Evolutionary conservation across 1,284 basidiomycete species (phyloP), one percentile per base, ranked within the genome.

Genomic region (Thecaphora frezii): DNA sequence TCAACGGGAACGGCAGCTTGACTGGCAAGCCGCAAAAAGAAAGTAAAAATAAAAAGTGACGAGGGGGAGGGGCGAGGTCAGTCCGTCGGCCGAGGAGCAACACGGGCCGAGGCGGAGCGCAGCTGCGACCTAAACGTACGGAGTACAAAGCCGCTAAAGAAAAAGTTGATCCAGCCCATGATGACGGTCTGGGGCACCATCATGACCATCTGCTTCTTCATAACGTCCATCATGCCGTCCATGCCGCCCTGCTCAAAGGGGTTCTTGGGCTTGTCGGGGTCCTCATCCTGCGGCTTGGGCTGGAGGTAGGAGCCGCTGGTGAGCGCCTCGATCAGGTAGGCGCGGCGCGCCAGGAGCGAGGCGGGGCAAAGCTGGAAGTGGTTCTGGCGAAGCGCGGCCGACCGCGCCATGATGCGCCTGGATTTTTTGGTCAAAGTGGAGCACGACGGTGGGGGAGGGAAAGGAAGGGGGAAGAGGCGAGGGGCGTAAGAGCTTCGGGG

Each of bases 141-240:
- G 58, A 97, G 85, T 48, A 98, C 90, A 79, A 98, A 97, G 30
- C 94, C 94, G 66, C 91, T 90, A 82, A 98, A 98, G 86, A 98
- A 98, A 80, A 94, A 93, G 81, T 94, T 97, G 83, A 99, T 96
- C 91, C 96, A 98, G 62, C 93, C 94, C 96, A 98, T 98, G 73
- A 98, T 93, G 64, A 97, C 84, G 88, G 97, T 97, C 53, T 79
- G 78, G 5, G 78, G 78, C 22, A 79, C 69, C 78, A 79, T 79
- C 74, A 77, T 77, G 50, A 97, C 93, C 84, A 93, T 93, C 81
- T 97, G 94, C 47, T 94, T 96, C 84, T 97, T 98, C 89, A 98
- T 91, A 47, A 91, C 91, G 26, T 93, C 86, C 93, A 98, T 96
- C 91, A 98, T 96, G 25, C 88, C 89, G 62, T 98, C 96, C 93